Evolutionary conservation across 129 eudicot genomes (phyloP).

Genomic region (Flaveria sonorensis): DNA sequence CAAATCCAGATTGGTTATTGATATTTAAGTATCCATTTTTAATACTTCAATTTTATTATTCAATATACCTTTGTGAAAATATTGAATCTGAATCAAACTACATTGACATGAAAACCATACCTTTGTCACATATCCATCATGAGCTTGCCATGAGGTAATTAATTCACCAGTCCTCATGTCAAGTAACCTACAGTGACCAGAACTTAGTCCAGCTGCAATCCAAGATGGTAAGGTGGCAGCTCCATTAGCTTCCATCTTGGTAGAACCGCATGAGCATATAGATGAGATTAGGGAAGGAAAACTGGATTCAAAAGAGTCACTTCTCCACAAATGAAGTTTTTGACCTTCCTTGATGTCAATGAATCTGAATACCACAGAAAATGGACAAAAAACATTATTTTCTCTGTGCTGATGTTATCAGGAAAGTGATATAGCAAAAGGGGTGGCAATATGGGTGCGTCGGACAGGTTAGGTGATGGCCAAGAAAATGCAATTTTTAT

Average conservation of each 20-base stretch:
- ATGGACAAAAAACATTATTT: background rate
- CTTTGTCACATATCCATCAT: constrained; percentile 98
- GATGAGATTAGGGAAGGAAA: constrained; percentile 83
- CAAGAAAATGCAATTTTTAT: background rate
- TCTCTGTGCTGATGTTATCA: background rate
- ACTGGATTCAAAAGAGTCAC: constrained; percentile 63
- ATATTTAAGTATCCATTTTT: background rate
- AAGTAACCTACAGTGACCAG: constrained; percentile 82
- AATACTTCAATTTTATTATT: background rate
- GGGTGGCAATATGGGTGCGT: background rate
- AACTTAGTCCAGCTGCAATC: constrained; percentile 90
- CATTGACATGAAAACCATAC: constrained; percentile 36
- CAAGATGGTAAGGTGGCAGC: constrained; percentile 57
- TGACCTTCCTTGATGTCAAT: constrained; percentile 74
- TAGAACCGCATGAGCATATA: constrained; percentile 73
- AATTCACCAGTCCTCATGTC: constrained; percentile 90
- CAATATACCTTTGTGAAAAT: background rate
- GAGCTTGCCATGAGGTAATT: constrained; percentile 94
- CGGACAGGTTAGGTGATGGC: background rate
- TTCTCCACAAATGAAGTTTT: constrained; percentile 95
- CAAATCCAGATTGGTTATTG: background rate
- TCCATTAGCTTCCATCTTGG: constrained; percentile 51
- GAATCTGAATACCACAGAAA: constrained; percentile 54
- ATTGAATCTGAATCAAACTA: background rate
- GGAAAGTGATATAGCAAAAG: background rate